These are phyloP conservation scores for Lentinus brumalis DNA, from an alignment of 768 basidiomycete species.

Conservation along the genomic window DNA sequence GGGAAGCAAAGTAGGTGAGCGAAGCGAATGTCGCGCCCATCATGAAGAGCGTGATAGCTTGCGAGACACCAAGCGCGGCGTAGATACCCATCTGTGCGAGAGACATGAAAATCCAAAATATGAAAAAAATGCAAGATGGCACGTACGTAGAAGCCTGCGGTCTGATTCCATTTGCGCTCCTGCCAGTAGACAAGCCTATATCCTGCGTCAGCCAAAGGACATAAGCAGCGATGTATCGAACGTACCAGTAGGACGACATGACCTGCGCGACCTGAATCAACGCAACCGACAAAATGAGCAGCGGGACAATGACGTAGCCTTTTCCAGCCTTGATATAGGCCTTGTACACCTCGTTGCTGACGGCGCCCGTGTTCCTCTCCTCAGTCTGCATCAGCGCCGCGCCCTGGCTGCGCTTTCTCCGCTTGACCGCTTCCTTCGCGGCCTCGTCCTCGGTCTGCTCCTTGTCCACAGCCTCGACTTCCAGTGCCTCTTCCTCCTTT, in stretches of 20 bases:
- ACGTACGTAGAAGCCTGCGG: slow-evolving; percentile 73
- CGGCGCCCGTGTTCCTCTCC: slow-evolving; percentile 78
- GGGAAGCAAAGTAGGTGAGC: slow-evolving; percentile 79
- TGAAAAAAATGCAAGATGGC: neutral
- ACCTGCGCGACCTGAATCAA: slow-evolving; percentile 72
- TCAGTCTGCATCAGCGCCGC: slow-evolving; percentile 78
- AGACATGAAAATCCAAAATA: neutral
- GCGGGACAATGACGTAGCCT: slow-evolving; percentile 63
- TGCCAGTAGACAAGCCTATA: slow-evolving; percentile 85
- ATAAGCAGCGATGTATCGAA: neutral
- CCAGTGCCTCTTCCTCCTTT: slow-evolving; percentile 42
- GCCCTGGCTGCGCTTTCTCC: slow-evolving; percentile 44
- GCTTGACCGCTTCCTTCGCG: slow-evolving; percentile 33
- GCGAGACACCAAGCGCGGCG: slow-evolving; percentile 68
- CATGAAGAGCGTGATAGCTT: slow-evolving; percentile 68
- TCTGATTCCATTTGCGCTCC: slow-evolving; percentile 57
- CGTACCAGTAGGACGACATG: slow-evolving; percentile 75
- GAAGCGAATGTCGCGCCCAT: slow-evolving; percentile 67
- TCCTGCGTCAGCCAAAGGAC: slow-evolving; percentile 13
- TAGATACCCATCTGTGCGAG: slow-evolving; percentile 75
- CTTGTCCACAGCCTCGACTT: slow-evolving; percentile 37
- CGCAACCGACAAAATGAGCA: slow-evolving; percentile 60
- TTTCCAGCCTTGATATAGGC: slow-evolving; percentile 71
- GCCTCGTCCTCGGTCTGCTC: slow-evolving; percentile 35
- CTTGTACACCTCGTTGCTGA: slow-evolving; percentile 55